These are phyloP conservation scores for Pelargonium hybrid DNA, from an alignment of 441 rosid species.

Conservation along the genomic window DNA sequence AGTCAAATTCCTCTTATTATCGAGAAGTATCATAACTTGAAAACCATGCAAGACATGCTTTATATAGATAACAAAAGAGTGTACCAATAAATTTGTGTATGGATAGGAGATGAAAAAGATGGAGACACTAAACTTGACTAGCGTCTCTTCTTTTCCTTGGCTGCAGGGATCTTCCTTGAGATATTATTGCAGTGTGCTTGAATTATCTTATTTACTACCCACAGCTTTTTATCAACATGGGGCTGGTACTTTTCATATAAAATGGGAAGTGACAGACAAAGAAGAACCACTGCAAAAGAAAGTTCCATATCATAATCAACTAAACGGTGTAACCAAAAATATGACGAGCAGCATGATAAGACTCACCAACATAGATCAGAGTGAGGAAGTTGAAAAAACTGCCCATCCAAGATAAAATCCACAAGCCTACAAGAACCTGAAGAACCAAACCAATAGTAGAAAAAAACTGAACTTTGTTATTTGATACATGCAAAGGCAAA, in stretches of 20 bases:
- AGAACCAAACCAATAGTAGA: conserved; percentile 4
- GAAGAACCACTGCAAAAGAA: conserved; percentile 46
- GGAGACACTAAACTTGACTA: conserved; percentile 36
- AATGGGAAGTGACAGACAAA: conserved; percentile 53
- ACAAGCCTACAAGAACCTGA: conserved; percentile 60
- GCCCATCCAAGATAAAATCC: conserved; percentile 52
- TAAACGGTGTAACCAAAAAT: not conserved
- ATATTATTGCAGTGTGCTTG: conserved; percentile 38
- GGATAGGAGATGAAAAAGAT: not conserved
- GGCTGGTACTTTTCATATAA: conserved; percentile 57
- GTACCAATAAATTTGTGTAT: not conserved
- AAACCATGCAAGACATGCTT: not conserved
- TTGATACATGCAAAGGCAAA: not conserved
- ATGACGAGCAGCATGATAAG: not conserved
- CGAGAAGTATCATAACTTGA: not conserved
- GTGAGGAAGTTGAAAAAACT: conserved; percentile 61
- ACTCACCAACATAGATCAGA: conserved; percentile 61
- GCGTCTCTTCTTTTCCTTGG: conserved; percentile 59
- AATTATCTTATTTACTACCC: conserved; percentile 29
- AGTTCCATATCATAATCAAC: not conserved
- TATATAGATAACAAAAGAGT: not conserved
- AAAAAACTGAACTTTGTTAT: not conserved
- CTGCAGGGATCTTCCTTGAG: conserved; percentile 47
- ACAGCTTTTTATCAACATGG: conserved; percentile 56
- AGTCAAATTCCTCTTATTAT: not conserved